Evolutionary conservation across 2,329 filamentous ascomycete species (phyloP).

Genomic region (Arthrobotrys musiformis): DNA sequence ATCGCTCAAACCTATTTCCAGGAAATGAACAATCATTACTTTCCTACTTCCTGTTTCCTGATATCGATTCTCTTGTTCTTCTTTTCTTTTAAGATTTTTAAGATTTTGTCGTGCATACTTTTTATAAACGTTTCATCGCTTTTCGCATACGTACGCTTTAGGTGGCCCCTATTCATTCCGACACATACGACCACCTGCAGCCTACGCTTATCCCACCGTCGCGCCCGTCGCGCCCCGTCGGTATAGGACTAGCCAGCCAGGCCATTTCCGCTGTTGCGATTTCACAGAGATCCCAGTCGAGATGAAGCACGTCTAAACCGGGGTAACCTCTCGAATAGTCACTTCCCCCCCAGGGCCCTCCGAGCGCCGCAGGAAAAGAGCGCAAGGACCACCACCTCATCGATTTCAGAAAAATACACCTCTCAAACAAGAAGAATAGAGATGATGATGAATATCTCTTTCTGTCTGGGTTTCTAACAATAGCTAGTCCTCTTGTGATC

Average conservation of each 20-base stretch:
- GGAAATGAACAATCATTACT: slow-evolving; percentile 37
- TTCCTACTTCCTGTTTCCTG: too few relatives aligned
- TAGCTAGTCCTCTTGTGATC: slow-evolving; percentile 1
- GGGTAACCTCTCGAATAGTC: slow-evolving; percentile 15
- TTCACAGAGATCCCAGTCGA: not conserved
- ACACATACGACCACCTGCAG: slow-evolving; percentile 6
- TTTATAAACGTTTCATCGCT: slow-evolving; percentile 8
- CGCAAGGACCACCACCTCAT: not conserved
- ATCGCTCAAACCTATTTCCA: slow-evolving; percentile 1
- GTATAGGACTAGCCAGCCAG: too few relatives aligned
- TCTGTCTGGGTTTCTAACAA: slow-evolving; percentile 6
- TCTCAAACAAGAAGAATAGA: not conserved
- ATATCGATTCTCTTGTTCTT: not conserved
- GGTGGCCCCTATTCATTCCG: not conserved
- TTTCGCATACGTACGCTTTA: too few relatives aligned
- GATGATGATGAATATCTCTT: slow-evolving; percentile 11
- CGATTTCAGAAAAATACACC: too few relatives aligned
- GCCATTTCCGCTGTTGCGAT: too few relatives aligned
- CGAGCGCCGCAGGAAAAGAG: slow-evolving; percentile 1
- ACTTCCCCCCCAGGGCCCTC: too few relatives aligned
- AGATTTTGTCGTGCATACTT: slow-evolving; percentile 10
- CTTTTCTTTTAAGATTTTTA: slow-evolving; percentile 29
- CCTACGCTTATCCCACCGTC: slow-evolving; percentile 4
- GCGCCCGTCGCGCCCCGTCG: not conserved
- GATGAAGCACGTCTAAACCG: slow-evolving; percentile 39